phyloP scores from a whole-genome alignment of 768 basidiomycete species.

The Leccinum barrowsii region DNA sequence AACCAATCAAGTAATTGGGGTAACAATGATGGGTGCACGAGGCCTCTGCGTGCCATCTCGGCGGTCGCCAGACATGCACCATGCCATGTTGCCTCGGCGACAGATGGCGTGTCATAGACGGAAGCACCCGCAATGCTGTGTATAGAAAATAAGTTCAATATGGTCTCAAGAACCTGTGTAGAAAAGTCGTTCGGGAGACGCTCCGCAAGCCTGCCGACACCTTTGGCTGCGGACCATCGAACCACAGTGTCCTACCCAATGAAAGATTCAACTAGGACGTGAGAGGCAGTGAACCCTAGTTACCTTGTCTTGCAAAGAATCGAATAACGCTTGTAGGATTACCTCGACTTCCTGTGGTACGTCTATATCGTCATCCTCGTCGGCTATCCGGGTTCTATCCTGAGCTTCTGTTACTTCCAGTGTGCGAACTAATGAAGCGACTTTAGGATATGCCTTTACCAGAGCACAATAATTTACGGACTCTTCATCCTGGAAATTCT shows the following conservation, averaged over 20 bases:
- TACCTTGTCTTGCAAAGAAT: constrained; percentile 79
- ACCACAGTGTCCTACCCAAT: constrained; percentile 81
- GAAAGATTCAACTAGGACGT: background rate
- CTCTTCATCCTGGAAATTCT: constrained; percentile 41
- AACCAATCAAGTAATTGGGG: constrained; percentile 72
- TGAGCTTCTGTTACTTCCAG: constrained; percentile 17
- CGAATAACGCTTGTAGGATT: constrained; percentile 69
- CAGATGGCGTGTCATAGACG: constrained; percentile 67
- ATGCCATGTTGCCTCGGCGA: constrained; percentile 91
- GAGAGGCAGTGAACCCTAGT: background rate
- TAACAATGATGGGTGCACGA: constrained; percentile 58
- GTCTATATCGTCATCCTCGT: constrained; percentile 48
- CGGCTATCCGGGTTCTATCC: constrained; percentile 10
- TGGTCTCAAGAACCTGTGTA: constrained; percentile 76
- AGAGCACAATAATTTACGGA: constrained; percentile 27
- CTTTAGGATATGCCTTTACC: constrained; percentile 21
- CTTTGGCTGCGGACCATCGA: constrained; percentile 93
- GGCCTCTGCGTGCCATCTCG: constrained; percentile 83
- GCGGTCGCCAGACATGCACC: constrained; percentile 91
- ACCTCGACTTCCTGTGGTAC: constrained; percentile 78
- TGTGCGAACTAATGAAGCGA: constrained; percentile 18
- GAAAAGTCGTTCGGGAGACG: constrained; percentile 74
- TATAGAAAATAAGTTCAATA: constrained; percentile 72
- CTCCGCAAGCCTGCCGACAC: constrained; percentile 79
- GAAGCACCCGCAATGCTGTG: constrained; percentile 64